Conservation (phyloP, 1,139 yeast species). For the Magnusiomyces sp. region DNA sequence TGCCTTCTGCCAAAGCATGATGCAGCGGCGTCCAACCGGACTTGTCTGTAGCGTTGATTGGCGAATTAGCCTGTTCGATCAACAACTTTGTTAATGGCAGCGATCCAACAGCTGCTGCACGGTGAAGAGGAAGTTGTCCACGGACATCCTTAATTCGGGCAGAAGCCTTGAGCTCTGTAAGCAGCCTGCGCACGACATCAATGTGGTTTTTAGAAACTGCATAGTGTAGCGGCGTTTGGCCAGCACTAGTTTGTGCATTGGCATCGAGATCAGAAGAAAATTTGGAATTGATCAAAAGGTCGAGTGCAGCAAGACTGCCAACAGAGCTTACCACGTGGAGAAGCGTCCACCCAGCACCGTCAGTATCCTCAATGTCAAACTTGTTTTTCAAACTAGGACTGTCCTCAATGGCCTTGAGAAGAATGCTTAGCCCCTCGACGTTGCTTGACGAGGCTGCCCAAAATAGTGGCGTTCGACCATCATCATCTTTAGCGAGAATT, state of each 20-base stretch:
- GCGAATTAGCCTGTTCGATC: slow-evolving; percentile 44
- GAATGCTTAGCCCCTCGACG: slow-evolving; percentile 42
- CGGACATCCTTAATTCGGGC: slow-evolving; percentile 58
- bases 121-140: slow-evolving; percentile 61
- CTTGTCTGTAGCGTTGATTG: slow-evolving; percentile 58
- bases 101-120: slow-evolving; percentile 80
- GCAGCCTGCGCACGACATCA: slow-evolving; percentile 43
- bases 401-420: slow-evolving; percentile 36
- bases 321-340: slow-evolving; percentile 72
- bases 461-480: slow-evolving; percentile 74
- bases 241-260: slow-evolving; percentile 49
- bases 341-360: slow-evolving; percentile 83
- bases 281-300: slow-evolving; percentile 31
- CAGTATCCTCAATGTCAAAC: slow-evolving; percentile 61
- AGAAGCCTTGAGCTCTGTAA: slow-evolving; percentile 45
- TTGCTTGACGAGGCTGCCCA: slow-evolving; percentile 79
- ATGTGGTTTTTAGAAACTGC: slow-evolving; percentile 64
- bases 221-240: slow-evolving; percentile 68
- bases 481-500: slow-evolving; percentile 49
- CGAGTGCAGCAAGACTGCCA: slow-evolving; percentile 51
- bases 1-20: slow-evolving; percentile 89
- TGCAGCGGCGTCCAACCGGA: slow-evolving; percentile 84
- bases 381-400: slow-evolving; percentile 24
- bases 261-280: slow-evolving; percentile 39
- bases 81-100: slow-evolving; percentile 44